These are phyloP conservation scores for Passiflora organensis DNA, from an alignment of 345 rosid genomes.

Conservation along the genomic window DNA sequence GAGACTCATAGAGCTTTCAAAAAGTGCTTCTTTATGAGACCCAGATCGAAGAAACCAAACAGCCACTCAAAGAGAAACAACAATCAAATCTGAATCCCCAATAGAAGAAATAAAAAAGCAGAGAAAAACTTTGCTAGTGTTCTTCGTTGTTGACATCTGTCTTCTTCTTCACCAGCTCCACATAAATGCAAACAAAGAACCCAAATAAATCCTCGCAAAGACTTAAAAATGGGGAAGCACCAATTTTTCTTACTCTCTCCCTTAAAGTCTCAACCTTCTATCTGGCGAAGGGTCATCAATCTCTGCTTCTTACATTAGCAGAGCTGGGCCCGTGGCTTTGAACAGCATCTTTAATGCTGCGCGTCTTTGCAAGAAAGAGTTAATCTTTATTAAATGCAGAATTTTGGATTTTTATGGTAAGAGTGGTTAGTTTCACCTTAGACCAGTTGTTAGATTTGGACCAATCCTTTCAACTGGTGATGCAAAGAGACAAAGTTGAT, in stretches of 20 bases:
- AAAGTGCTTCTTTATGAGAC: conserved; percentile 1
- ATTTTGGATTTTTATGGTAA: background rate
- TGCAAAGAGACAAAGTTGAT: too few species aligned
- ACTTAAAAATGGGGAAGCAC: background rate
- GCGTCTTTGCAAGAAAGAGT: background rate
- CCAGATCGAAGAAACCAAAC: conserved; percentile 1
- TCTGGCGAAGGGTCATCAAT: background rate
- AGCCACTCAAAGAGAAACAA: too few species aligned
- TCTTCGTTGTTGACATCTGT: conserved; percentile 4
- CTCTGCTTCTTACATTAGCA: background rate
- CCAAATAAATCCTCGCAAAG: background rate
- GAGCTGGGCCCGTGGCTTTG: conserved; percentile 11
- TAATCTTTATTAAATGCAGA: background rate
- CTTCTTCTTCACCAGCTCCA: background rate
- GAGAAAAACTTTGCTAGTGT: background rate
- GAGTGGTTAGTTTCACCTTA: too few species aligned
- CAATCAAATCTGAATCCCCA: background rate
- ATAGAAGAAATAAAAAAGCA: background rate
- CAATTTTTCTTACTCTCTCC: too few species aligned
- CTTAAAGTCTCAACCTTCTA: background rate
- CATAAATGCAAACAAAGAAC: conserved; percentile 5
- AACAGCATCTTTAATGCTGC: conserved; percentile 5
- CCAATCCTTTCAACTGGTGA: background rate
- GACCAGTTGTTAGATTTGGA: too few species aligned
- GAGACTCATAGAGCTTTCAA: conserved; percentile 10